phyloP scores from a whole-genome alignment of 202 grass and related monocot genomes.

The Thinopyrum obtusiflorum region DNA sequence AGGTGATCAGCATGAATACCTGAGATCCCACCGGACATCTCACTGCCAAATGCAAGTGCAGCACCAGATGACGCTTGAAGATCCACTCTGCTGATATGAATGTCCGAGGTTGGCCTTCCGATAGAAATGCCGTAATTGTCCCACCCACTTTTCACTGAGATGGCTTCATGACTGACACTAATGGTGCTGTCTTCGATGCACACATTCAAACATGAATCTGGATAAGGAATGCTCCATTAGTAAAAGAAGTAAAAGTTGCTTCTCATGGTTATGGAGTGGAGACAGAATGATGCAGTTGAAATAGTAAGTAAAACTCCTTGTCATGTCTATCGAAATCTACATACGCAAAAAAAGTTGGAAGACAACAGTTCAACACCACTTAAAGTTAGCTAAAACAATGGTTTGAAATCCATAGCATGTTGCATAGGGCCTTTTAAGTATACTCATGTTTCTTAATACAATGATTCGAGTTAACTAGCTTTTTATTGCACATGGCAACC shows the following conservation, averaged over 20 bases:
- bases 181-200: constrained; percentile 72
- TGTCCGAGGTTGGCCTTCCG: constrained; percentile 47
- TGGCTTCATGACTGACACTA: constrained; percentile 76
- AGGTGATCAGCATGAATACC: constrained; percentile 49
- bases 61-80: constrained; percentile 63
- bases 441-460: neutral
- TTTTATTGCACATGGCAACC: constrained; percentile 14
- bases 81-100: constrained; percentile 66
- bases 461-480: neutral
- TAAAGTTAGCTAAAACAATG: neutral
- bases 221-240: constrained; percentile 12
- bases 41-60: constrained; percentile 85
- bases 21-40: constrained; percentile 96
- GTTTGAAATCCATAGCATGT: neutral
- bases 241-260: neutral
- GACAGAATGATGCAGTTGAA: neutral
- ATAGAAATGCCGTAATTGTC: constrained; percentile 83
- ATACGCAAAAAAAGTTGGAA: neutral
- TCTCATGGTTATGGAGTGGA: neutral
- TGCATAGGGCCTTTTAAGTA: neutral
- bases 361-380: neutral
- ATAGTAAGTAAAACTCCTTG: neutral
- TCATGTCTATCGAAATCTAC: neutral
- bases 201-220: constrained; percentile 87
- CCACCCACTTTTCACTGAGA: constrained; percentile 91